Base-by-base conservation (phyloP, 2,329 filamentous ascomycete genomes). In the Emmonsiellopsis sp. region DNA sequence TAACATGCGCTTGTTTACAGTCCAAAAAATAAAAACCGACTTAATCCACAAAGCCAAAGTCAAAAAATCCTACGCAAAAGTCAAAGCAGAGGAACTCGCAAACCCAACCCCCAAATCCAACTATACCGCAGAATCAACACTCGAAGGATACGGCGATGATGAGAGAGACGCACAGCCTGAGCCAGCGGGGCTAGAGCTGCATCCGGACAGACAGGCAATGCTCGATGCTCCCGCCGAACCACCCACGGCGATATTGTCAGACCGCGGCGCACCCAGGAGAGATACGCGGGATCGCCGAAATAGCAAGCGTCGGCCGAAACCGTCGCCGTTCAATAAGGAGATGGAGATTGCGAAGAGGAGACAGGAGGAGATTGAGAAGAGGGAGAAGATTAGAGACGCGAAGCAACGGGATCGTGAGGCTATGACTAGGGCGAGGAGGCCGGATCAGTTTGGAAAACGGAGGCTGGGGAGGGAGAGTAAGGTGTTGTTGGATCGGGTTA, bases 21-120 rank as follows among this genome's bases (percentile, higher is more conserved):
- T 87, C 54, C 83, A 88, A 70, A 92, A 92, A 71, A 93, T 95
- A 65, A 97, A 97, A 72, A 80, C 86, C 59, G 82, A 87, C 60
- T 76, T 95, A 53, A 96, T 97, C 63, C 83, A 90, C 70, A 94
- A 93, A 69, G 90, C 91, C 56, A 95, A 96, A 71, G 79, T 95
- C 58, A 93, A 92, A 73, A 95, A 95, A 71, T 82, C 87, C 42
- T 96, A 95, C 67, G 87, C 86, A 58, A 96, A 95, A 71, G 76
- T 95, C 59, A 92, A 91, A 70, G 83, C 83, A 41, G 73, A 75
- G 46, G 77, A 82, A 66, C 68, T 74, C 40, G 68, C 67, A 40
- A 61, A 61, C 31, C 57, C 62, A 8, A 61, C 41, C 9, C 55
- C 58, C 44, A 67, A 64, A 63, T 63, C 72, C 55, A 57, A 69